These are phyloP conservation scores for Aquilaria yunnanensis DNA, from an alignment of 345 rosid genomes.

Conservation along the genomic window DNA sequence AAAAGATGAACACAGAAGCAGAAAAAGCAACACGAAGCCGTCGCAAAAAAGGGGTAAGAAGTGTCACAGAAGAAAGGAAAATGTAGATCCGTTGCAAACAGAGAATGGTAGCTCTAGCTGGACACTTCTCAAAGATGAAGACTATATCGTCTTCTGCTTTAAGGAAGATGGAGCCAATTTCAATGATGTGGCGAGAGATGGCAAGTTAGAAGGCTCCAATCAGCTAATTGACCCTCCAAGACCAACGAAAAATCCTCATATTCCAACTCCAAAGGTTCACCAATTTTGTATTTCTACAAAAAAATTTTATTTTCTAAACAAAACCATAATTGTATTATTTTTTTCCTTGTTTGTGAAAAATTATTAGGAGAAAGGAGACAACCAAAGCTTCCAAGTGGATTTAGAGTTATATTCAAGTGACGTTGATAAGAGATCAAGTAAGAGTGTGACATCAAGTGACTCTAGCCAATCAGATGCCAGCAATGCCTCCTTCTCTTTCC, in stretches of 20 bases:
- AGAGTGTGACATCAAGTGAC: slow-evolving; percentile 26
- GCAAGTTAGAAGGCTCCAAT: slow-evolving; percentile 18
- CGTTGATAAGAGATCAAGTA: slow-evolving; percentile 12
- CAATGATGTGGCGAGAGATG: slow-evolving; percentile 32
- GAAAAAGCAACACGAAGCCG: slow-evolving; percentile 19
- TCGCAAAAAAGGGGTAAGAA: slow-evolving; percentile 2
- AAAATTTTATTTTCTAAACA: neutral
- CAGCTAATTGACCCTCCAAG: slow-evolving; percentile 2
- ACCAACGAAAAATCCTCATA: neutral
- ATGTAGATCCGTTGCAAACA: slow-evolving; percentile 21
- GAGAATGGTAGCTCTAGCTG: neutral
- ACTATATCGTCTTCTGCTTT: slow-evolving; percentile 53
- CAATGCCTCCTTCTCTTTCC: slow-evolving; percentile 66
- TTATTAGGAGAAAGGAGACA: slow-evolving; percentile 17
- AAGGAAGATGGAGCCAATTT: slow-evolving; percentile 43
- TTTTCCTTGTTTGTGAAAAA: slow-evolving; percentile 18
- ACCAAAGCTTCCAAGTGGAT: slow-evolving; percentile 10
- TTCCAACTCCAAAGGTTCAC: slow-evolving; percentile 33
- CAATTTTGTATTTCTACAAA: neutral
- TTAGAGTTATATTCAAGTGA: slow-evolving; percentile 4
- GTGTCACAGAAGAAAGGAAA: slow-evolving; percentile 15
- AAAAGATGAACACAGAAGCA: slow-evolving; percentile 14
- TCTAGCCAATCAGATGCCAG: slow-evolving; percentile 50
- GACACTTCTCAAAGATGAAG: neutral
- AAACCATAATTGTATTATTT: neutral